Evolutionary conservation across 768 basidiomycete species (phyloP).

Genomic region (Favolaschia claudopus): DNA sequence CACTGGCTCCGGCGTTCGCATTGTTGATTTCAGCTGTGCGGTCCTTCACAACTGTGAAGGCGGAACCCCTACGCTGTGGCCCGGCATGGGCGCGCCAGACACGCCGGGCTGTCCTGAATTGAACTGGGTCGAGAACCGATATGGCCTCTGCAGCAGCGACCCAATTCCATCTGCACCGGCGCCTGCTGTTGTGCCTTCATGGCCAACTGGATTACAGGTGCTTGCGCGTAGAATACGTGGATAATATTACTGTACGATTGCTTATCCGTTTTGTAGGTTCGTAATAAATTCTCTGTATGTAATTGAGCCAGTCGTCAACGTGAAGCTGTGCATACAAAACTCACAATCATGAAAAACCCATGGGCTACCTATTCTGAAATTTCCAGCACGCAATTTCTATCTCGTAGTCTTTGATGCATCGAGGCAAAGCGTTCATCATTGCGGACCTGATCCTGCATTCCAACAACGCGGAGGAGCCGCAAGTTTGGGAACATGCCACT

Average conservation of each 20-base stretch:
- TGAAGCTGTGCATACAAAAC: no score
- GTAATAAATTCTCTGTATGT: no score
- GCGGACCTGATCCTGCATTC: constrained; percentile 25
- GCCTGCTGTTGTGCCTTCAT: no score
- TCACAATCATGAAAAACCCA: no score
- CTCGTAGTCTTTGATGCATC: constrained; percentile 5
- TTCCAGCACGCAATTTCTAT: constrained; percentile 14
- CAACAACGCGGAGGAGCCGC: constrained; percentile 53
- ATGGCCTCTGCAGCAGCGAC: constrained; percentile 6
- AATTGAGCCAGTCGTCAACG: no score
- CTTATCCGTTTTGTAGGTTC: no score
- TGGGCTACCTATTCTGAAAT: no score
- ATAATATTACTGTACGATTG: no score
- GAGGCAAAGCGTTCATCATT: not conserved
- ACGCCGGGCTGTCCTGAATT: constrained; percentile 6
- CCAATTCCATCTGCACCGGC: no score
- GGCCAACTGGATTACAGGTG: not conserved
- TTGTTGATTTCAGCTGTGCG: constrained; percentile 20
- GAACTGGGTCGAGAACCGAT: not conserved
- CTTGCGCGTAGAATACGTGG: no score
- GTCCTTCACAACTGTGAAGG: constrained; percentile 4
- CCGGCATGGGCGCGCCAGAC: constrained; percentile 2
- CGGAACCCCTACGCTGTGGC: constrained; percentile 5
- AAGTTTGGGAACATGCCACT: constrained; percentile 55
- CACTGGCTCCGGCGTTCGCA: constrained; percentile 8